Evolutionary conservation across 495 filamentous ascomycete species (phyloP), one percentile per base, ranked within the genome.

Genomic region (Lepidopterella palustris): DNA sequence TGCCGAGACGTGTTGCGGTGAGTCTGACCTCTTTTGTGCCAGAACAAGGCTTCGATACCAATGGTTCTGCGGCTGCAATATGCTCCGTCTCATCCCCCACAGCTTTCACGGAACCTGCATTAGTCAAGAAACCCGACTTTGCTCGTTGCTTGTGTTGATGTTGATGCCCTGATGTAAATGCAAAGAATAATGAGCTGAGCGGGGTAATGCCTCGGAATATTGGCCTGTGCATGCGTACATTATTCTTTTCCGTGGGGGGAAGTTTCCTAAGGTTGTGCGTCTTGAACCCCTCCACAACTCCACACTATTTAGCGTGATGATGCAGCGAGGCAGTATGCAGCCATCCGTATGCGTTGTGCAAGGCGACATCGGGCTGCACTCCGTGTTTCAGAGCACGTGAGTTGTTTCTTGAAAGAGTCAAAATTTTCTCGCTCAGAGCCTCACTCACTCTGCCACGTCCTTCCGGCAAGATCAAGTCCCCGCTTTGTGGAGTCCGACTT

Each of bases 21-120:
- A 42, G 31, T 15, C 6, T 6, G 35, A 11, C 9, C 18, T 15
- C 18, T 11, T 42, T 18, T 42, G 13, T 42, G 35, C 13, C 18
- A 3, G 13, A 3, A 42, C 35, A 42, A 10, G 35, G 3, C 35
- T 18, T 42, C 13, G 35, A 42, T 42, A 13, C 35, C 35, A 42
- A 42, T 42, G 3, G 35, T 42, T 3, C 9, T 42, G 3, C 9
- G 35, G 35, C 35, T 42, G 35, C 13, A 27, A 18, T 50, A 13
- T 50, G 23, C 21, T 6, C 25, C 23, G 21, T 8, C 21, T 25
- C 23, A 50, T 50, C 47, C 47, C 47, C 47, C 47, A 50, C 47
- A 50, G 47, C 20, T 27, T 24, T 42, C 35, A 18, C 18, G 35
- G 35, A 42, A 50, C 47, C 47, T 50, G 47, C 47, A 50, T 50